A percentile compares a stretch with the other conserved stretches of the same genome.
Evolutionary conservation across 306 rosid species (phyloP).

Genomic region (Luffa acutangula): DNA sequence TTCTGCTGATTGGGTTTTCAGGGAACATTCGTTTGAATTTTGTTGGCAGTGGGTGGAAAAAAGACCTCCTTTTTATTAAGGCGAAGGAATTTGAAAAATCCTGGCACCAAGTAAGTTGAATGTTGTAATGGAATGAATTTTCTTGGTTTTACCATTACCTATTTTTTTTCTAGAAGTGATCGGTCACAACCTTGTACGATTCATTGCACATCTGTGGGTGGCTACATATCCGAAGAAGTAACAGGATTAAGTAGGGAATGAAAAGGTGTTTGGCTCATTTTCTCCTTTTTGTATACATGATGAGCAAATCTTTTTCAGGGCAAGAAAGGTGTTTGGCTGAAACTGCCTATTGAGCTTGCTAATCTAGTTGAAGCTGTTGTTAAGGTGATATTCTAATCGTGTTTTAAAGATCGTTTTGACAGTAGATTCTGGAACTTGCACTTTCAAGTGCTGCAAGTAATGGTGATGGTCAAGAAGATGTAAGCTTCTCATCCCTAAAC

Average conservation of each 20-base stretch:
- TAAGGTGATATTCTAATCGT: no score
- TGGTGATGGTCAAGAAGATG: conserved; percentile 92
- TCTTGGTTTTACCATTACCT: neutral
- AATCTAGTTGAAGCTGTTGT: no score
- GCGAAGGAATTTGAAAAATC: conserved; percentile 68
- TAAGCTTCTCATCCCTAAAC: conserved; percentile 23
- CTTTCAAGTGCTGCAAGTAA: no score
- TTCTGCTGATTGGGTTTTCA: conserved; percentile 26
- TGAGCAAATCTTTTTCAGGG: no score
- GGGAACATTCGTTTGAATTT: conserved; percentile 49
- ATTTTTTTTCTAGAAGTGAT: conserved; percentile 6
- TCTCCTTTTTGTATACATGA: no score
- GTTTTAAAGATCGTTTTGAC: no score
- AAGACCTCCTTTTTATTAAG: conserved; percentile 52
- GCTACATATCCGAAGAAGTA: conserved; percentile 52
- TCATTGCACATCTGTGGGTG: conserved; percentile 63
- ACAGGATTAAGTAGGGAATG: conserved; percentile 24
- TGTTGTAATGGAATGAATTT: conserved; percentile 10
- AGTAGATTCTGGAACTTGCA: no score
- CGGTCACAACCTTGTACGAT: conserved; percentile 40
- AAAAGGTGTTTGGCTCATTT: no score
- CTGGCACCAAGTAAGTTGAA: conserved; percentile 61
- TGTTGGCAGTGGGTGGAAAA: conserved; percentile 71
- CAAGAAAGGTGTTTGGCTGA: no score
- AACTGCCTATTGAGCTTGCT: no score